Evolutionary conservation across 2,329 filamentous ascomycete genomes (phyloP).

Genomic region (Scopulariopsis brevicaulis): DNA sequence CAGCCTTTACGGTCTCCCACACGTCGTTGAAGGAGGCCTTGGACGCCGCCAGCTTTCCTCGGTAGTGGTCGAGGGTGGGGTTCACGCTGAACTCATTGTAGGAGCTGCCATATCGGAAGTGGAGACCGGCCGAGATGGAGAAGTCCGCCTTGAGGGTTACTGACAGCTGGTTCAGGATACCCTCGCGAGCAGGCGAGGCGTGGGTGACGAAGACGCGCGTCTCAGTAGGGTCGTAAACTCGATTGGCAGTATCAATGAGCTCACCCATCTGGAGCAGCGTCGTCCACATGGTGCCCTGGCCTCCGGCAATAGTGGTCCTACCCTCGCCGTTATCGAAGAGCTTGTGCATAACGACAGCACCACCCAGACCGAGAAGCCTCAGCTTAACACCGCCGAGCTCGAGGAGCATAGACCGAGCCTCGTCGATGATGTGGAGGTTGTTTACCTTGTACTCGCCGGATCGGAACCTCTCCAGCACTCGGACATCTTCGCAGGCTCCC

Average conservation of each 20-base stretch:
- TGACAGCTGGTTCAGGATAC: conserved; percentile 92
- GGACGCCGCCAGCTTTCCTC: conserved; percentile 92
- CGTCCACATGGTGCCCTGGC: conserved; percentile 99
- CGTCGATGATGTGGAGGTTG: conserved; percentile 97
- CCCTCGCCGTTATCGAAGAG: conserved; percentile 98
- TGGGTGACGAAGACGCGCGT: conserved; percentile 95
- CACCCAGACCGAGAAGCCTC: conserved; percentile 82
- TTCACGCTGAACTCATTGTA: conserved; percentile 99
- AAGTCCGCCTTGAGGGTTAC: conserved; percentile 97
- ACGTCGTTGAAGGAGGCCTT: conserved; percentile 99
- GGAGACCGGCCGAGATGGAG: conserved; percentile 90
- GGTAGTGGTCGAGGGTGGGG: conserved; percentile 94
- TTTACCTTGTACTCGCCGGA: conserved; percentile 96
- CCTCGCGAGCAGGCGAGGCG: conserved; percentile 90
- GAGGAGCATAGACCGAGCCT: conserved; percentile 89
- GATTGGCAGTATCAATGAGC: conserved; percentile 92
- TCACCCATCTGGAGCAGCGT: conserved; percentile 97
- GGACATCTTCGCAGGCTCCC: conserved; percentile 97
- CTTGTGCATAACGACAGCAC: conserved; percentile 99
- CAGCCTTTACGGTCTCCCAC: conserved; percentile 95
- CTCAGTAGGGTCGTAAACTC: conserved; percentile 96
- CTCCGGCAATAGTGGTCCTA: conserved; percentile 93
- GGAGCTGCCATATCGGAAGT: conserved; percentile 97
- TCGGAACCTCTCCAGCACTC: conserved; percentile 92
- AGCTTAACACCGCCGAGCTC: conserved; percentile 95